Base-by-base conservation (phyloP, 2,329 filamentous ascomycete species). In the Ambrosiella beaveri region DNA sequence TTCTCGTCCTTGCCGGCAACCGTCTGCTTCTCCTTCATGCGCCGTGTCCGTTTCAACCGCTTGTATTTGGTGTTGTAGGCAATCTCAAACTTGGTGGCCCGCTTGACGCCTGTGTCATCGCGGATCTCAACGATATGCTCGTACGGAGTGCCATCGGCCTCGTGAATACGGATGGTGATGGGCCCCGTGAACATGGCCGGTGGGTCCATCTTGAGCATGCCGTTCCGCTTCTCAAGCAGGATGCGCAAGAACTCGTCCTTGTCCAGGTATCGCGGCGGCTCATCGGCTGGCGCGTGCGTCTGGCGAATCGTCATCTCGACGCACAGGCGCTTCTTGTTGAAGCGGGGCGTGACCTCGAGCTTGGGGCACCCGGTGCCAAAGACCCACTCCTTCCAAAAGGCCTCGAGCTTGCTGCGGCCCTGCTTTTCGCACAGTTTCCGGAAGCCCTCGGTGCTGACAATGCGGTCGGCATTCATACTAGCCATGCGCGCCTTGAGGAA, bases 61-160 rank as follows among this genome's bases (percentile, higher is more conserved):
- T 97, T 98, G 73, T 98, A 98, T 68, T 98, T 98, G 0, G 93
- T 98, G 65, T 97, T 97, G 71, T 98, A 98, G 0, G 91, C 90
- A 61, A 98, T 96, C 62, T 96, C 90, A 61, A 97, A 86, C 67
- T 86, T 93, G 27, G 76, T 76, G 1, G 73, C 74, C 64, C 85
- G 88, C n/a, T 64, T 65, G 11, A 58, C 63, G 1, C 86, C 87
- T 12, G 81, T 79, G 36, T 85, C 84, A 64, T 96, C 89, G 61
- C 89, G 89, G 67, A 98, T 95, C 65, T 96, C 88, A 38, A 97
- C 84, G 62, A 96, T 96, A 67, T 98, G 93, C 68, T 98, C 93
- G 66, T 98, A 98, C 1, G 93, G 93, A 0, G 93, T 97, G 8
- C 93, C 93, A 66, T 98, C 94, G 27, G 93, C 93, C 72, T 98